phyloP scores from a whole-genome alignment of 805 yeast genomes.

The Suhomyces sp. region DNA sequence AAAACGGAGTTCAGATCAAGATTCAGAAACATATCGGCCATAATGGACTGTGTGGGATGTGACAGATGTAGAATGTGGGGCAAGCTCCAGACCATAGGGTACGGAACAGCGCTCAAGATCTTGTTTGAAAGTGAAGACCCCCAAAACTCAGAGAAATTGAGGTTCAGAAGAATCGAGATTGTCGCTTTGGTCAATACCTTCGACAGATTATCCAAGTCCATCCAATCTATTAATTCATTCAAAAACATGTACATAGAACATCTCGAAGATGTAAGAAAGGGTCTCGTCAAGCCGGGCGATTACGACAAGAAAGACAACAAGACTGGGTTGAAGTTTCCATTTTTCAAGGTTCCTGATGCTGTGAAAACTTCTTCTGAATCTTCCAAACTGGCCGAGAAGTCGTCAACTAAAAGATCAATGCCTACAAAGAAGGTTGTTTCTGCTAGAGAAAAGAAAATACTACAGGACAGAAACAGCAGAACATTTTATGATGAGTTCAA shows the following conservation, averaged over 20 bases:
- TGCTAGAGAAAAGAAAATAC: background rate
- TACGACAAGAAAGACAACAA: slow-evolving; percentile 29
- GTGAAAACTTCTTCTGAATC: background rate
- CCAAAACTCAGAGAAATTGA: slow-evolving; percentile 50
- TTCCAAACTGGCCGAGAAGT: background rate
- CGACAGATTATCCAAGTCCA: slow-evolving; percentile 84
- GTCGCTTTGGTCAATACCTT: slow-evolving; percentile 90
- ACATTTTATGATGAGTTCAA: slow-evolving; percentile 43
- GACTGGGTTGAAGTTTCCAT: slow-evolving; percentile 40
- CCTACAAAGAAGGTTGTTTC: slow-evolving; percentile 7
- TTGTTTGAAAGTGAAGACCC: slow-evolving; percentile 71
- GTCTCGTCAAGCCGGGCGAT: slow-evolving; percentile 39
- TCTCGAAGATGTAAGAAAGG: slow-evolving; percentile 38
- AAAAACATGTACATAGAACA: slow-evolving; percentile 49
- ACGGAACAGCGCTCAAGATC: slow-evolving; percentile 92
- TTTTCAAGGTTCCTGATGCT: slow-evolving; percentile 9
- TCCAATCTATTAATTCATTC: slow-evolving; percentile 71
- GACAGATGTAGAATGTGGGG: slow-evolving; percentile 99
- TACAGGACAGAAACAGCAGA: background rate
- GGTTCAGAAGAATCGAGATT: slow-evolving; percentile 73
- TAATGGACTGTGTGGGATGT: slow-evolving; percentile 99
- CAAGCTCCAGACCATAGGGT: slow-evolving; percentile 93
- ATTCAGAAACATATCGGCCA: slow-evolving; percentile 83
- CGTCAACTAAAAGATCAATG: background rate
- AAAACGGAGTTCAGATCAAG: slow-evolving; percentile 84